These are phyloP conservation scores for Plantago lanceolata DNA, from an alignment of 305 asterid species.

Conservation along the genomic window DNA sequence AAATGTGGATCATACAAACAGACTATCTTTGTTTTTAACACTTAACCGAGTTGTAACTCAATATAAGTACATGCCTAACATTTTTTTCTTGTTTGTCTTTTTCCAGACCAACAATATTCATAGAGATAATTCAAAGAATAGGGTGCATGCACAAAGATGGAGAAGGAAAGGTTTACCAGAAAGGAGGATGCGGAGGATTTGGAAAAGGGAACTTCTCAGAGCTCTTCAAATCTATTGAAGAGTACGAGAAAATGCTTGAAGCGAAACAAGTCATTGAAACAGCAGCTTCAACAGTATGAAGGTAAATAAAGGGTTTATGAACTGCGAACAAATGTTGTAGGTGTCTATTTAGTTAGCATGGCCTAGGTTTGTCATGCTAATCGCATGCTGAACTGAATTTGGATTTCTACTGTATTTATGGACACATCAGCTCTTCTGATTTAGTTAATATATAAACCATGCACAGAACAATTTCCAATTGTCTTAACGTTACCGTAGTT, in stretches of 20 bases:
- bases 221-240: conserved; percentile 86
- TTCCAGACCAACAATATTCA: conserved; percentile 82
- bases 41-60: neutral
- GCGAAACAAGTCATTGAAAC: conserved; percentile 41
- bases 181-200: conserved; percentile 95
- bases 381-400: too few species aligned
- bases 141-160: conserved; percentile 87
- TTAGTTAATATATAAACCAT: too few species aligned
- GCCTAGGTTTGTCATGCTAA: too few species aligned
- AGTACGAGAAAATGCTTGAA: conserved; percentile 86
- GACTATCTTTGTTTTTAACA: neutral
- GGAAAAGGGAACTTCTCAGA: conserved; percentile 94
- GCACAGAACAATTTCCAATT: too few species aligned
- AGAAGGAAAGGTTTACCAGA: conserved; percentile 62
- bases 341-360: too few species aligned
- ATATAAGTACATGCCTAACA: neutral
- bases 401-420: too few species aligned
- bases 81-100: neutral
- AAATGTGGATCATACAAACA: too few species aligned
- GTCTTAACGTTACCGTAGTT: too few species aligned
- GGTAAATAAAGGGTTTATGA: neutral
- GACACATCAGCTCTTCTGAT: too few species aligned
- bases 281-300: conserved; percentile 26
- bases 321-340: too few species aligned
- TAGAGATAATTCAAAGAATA: conserved; percentile 87